Base-by-base conservation (phyloP, 805 yeast genomes). In the Kuraishia hungarica region DNA sequence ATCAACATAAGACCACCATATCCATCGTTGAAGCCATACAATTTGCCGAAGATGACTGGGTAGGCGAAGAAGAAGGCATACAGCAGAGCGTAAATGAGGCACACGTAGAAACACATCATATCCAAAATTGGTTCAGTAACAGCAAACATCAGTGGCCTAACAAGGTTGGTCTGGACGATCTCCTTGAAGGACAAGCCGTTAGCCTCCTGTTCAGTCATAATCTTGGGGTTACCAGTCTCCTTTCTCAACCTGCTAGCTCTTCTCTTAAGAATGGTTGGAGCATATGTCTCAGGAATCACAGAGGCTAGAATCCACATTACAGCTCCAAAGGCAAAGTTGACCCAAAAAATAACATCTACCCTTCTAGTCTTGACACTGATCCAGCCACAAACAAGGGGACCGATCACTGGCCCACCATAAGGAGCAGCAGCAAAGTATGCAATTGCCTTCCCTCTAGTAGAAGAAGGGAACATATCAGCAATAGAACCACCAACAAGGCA, bases 61-160 rank as follows among this genome's bases (percentile, higher is more conserved):
- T 87, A 91, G 0, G 97, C 97, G 72, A 90, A 91, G 83, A 91
- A 91, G 76, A 91, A 91, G 13, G 96, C 97, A 65, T 91, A 91
- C 53, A 91, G 76, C 67, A 91, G 76, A n/a, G 97, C 86, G 73
- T 91, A 91, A 68, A 91, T 89, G 67, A 91, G 77, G 60, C 96
- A 91, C 58, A 91, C 93, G 70, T 89, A 91, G 62, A 82, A 80
- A 69, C 96, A 89, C 77, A 91, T 82, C 61, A 89, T 73, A 64
- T 84, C 94, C 63, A 91, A 74, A 26, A 90, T 96, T 2, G 96
- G 96, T 69, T 91, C 97, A 26, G 92, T 82, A 21, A 81, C 69
- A 19, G 83, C 82, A 66, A 90, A 87, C 65, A 81, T 83, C 58
- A 93, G 72, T 1, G 98, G 98, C 63, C 97, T 80, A 61, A 82